Evolutionary conservation across 176 grass and related monocot species (phyloP), one percentile per base, ranked within the genome.

Genomic region (Hsuehochloa calcarea): DNA sequence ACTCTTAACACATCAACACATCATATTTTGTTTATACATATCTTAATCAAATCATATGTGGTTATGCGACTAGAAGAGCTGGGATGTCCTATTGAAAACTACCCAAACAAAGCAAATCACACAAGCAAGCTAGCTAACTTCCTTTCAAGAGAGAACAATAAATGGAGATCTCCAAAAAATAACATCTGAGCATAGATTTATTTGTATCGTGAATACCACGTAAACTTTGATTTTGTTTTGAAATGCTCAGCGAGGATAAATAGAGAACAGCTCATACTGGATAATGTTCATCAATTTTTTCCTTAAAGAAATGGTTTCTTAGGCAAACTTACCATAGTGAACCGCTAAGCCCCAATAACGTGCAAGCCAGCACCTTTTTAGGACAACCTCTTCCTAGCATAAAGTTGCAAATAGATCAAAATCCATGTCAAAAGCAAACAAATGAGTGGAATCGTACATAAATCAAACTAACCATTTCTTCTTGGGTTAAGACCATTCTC

Each of bases 321-420:
- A 79, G 20, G 69, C 40, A 87, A 87, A 80, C 81, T 96, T 91
- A 99, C 97, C 97, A 52, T 96, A 85, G 61, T 92, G 90, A 90
- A 96, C 97, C 19, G 97, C 97, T 82, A 99, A 90, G 68, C 90
- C 96, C 97, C 97, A 99, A 74, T 99, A 99, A 16, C 97, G 97
- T 81, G 97, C 92, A 87, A 99, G 97, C 97, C 97, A 99, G 67
- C 97, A 99, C 81, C 97, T 94, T 73, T 99, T 99, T 17, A 99
- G 86, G 47, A 99, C 97, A 66, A 99, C 93, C 79, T 99, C 93
- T 85, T 99, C 97, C 97, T 99, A 85, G 39, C 84, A 93, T 82
- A 75, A 87, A 72, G 85, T 72, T 82, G 6, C 38, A 51, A 81
- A 38, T 39, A 79, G 16, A 89, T 68, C 49, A 91, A 85, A 85